A percentile compares a stretch with the other conserved stretches of the same genome.
Evolutionary conservation across 2,329 filamentous ascomycete genomes (phyloP).

Genomic region (Trichoderma lentiforme): DNA sequence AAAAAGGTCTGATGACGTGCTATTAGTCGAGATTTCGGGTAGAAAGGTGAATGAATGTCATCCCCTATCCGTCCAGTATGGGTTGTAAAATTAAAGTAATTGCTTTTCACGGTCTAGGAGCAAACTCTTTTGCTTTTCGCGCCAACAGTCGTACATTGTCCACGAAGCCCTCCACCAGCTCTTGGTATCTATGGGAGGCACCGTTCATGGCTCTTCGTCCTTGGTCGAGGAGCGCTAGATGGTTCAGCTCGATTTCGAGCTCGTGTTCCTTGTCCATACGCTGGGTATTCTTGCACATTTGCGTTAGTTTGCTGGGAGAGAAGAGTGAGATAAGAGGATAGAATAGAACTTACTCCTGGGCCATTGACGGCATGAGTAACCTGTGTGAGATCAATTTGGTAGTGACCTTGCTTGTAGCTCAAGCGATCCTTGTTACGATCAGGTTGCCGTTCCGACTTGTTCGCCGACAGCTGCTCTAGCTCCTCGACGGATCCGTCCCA

Average conservation of each 20-base stretch:
- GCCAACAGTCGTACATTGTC: constrained; percentile 67
- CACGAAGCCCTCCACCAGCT: constrained; percentile 69
- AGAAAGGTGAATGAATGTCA: not conserved
- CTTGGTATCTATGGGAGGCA: constrained; percentile 58
- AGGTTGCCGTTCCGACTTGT: constrained; percentile 40
- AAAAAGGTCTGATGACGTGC: not conserved
- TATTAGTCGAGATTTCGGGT: not conserved
- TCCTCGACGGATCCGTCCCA: constrained; percentile 68
- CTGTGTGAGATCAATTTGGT: constrained; percentile 90
- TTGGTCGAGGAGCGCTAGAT: constrained; percentile 62
- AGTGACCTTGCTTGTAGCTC: constrained; percentile 83
- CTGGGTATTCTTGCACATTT: constrained; percentile 37
- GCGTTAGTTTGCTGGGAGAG: not conserved
- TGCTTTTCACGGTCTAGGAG: not conserved
- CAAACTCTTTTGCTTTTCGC: constrained; percentile 38
- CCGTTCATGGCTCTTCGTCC: constrained; percentile 53
- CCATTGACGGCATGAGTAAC: constrained; percentile 56
- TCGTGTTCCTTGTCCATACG: constrained; percentile 67
- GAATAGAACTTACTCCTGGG: constrained; percentile 36
- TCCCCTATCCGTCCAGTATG: not conserved
- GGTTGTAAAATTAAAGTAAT: not conserved
- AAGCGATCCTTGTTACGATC: constrained; percentile 85
- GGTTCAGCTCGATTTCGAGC: constrained; percentile 73
- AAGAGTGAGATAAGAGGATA: not conserved
- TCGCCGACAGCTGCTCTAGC: constrained; percentile 41